Evolutionary conservation across 2,329 filamentous ascomycete genomes (phyloP), one percentile per base, ranked within the genome.

Genomic region (Colletotrichum orbiculare): DNA sequence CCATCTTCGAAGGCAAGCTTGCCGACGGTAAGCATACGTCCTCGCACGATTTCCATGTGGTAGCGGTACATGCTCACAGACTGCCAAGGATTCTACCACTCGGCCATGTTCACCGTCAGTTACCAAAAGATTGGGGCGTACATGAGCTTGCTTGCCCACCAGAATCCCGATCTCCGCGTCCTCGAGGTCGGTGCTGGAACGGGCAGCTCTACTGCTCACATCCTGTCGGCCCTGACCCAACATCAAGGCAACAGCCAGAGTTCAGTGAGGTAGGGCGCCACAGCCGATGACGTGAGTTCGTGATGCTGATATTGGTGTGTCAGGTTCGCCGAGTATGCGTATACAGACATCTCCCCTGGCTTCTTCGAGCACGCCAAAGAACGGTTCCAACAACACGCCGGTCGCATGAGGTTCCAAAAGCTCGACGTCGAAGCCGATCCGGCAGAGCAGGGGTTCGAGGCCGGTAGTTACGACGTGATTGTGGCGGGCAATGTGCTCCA

Each of bases 321-420:
- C 12, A 54, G 42, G 5, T 41, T 54, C 69, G 72, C 10, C 9
- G 56, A 64, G 4, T 84, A 82, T 54, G 78, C 76, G 4, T 84
- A 76, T 68, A 84, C 83, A 0, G 82, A 84, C 60, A 77, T 82
- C 11, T 78, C 78, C 0, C 60, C 76, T 3, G 76, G 74, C 5
- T 81, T 81, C 70, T 82, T 84, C 50, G 73, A 77, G 8, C 68
- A 71, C 2, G 78, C 76, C 0, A 67, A 72, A 52, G 69, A 73
- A 17, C 69, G 66, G 11, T 78, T 77, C 48, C 62, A 67, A 1
- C 43, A 60, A 2, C 70, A 72, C 15, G 38, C 34, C 5, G 55
- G 67, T 42, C 57, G 59, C 17, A 68, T 74, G 53, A 50, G 63
- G 3, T 73, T 68, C 39, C 54, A 60, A 64, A 69, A 17, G 46